Evolutionary conservation across 441 rosid genomes (phyloP), one percentile per base, ranked within the genome.

Genomic region (Corymbia citriodora): DNA sequence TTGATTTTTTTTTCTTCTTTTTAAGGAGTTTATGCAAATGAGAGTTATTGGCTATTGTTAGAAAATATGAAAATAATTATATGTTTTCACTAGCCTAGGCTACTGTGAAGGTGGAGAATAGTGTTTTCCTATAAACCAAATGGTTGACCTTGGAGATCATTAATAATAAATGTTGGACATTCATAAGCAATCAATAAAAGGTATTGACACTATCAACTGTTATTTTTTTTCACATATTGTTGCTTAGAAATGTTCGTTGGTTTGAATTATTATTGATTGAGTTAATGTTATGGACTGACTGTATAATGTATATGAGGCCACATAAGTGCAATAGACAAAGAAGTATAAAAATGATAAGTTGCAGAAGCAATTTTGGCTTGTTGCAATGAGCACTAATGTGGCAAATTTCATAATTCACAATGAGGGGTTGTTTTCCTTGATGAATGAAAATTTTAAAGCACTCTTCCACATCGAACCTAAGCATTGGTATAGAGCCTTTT

Each of bases 1-100:
- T 3, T 25, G 2, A n/a, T 25, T 59, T 0, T 0, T 23, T 0
- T 57, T 8, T n/a, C n/a, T 19, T 7, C 7, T 63, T 7, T 65
- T 15, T n/a, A 5, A 65, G 31, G 18, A 6, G 45, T 16, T 31
- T 68, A 68, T 31, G 6, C 45, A 68, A 31, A 68, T 0, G 45
- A 16, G 11, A 31, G 40, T 16, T 16, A 68, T 68, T 16, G 2
- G 79, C 21, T 68, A 31, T 2, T 8, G 6, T 31, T 68, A 9
- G 45, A 33, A 68, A 45, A 9, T 21, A 68, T 16, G 12, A 2
- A 31, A 31, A 68, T 17, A 68, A 68, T 6, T 9, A 68, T 5
- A 68, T 68, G 23, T 68, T 68, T 31, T 31, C 79, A 68, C 21
- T 68, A 17, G 23, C 45, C 12, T 31, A 0, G 79, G 12, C 2